A percentile compares a stretch with the other conserved stretches of the same genome.
Evolutionary conservation across 2,329 filamentous ascomycete species (phyloP).

Genomic region (Diaporthe citrichinensis): DNA sequence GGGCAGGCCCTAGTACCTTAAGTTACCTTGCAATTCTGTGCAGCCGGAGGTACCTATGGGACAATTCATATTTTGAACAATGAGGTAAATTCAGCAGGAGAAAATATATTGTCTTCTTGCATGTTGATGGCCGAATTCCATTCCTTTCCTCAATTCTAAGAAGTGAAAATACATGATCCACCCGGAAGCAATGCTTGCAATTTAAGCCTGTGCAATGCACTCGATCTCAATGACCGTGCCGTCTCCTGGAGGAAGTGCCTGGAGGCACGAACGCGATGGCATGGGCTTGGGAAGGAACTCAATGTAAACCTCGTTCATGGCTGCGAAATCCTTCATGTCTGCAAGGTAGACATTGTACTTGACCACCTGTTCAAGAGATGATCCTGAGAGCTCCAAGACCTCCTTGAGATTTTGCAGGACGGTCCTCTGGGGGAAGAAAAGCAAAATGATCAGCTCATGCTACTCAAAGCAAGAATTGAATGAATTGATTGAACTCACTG

Average conservation of each 20-base stretch:
- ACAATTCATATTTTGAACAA: background rate
- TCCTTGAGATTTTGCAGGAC: slow-evolving; percentile 49
- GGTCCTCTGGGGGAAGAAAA: slow-evolving; percentile 22
- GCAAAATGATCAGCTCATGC: background rate
- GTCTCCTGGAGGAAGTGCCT: slow-evolving; percentile 55
- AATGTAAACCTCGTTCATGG: slow-evolving; percentile 54
- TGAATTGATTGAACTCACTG: slow-evolving; percentile 48
- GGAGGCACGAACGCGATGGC: slow-evolving; percentile 58
- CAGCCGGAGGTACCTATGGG: no score
- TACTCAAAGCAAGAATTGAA: background rate
- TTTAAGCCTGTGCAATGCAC: slow-evolving; percentile 57
- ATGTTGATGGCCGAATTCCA: background rate
- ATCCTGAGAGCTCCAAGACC: slow-evolving; percentile 48
- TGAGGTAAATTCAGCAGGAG: background rate
- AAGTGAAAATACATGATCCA: background rate
- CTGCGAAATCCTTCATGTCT: slow-evolving; percentile 49
- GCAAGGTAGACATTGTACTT: slow-evolving; percentile 50
- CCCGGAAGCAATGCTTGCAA: background rate
- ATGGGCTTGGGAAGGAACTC: slow-evolving; percentile 57
- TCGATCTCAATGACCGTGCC: slow-evolving; percentile 61
- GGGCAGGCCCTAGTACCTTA: no score
- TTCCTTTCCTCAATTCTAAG: background rate
- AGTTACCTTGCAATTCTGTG: no score
- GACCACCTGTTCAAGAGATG: slow-evolving; percentile 48
- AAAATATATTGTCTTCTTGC: background rate